Conservation (phyloP, 768 basidiomycete species). For the Tulasnella sp. region DNA sequence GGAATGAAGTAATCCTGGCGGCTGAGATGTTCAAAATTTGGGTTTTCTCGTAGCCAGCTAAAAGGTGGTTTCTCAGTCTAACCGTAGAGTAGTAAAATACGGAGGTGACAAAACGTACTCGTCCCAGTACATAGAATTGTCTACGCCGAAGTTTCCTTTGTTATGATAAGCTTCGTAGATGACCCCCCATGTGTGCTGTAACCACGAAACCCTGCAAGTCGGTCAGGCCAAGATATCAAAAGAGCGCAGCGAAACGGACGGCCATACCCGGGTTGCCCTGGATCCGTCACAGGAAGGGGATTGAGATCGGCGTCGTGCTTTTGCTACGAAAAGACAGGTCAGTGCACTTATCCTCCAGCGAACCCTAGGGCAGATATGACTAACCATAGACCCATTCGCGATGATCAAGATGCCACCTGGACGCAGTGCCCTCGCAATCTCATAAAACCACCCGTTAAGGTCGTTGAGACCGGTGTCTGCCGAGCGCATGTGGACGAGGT, state of each 20-base stretch:
- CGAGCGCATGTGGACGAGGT: not conserved
- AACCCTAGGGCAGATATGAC: too few relatives aligned
- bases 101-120: not conserved
- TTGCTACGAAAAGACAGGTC: not conserved
- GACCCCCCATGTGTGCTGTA: not conserved
- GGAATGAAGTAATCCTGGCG: not conserved
- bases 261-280: not conserved
- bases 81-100: not conserved
- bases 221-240: not conserved
- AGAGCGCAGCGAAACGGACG: not conserved
- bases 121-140: not conserved
- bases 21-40: constrained; percentile 1
- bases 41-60: constrained; percentile 9
- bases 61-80: too few relatives aligned
- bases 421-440: too few relatives aligned
- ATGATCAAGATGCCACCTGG: too few relatives aligned
- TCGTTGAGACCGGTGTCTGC: not conserved
- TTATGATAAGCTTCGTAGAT: not conserved
- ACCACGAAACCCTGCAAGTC: not conserved
- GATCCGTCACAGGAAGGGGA: constrained; percentile 7
- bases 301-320: not conserved
- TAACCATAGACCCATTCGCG: too few relatives aligned
- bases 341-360: not conserved
- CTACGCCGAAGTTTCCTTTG: not conserved
- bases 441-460: too few relatives aligned